Evolutionary conservation across 2,329 filamentous ascomycete genomes (phyloP), one percentile per base, ranked within the genome.

Genomic region (Cytospora schulzeri): DNA sequence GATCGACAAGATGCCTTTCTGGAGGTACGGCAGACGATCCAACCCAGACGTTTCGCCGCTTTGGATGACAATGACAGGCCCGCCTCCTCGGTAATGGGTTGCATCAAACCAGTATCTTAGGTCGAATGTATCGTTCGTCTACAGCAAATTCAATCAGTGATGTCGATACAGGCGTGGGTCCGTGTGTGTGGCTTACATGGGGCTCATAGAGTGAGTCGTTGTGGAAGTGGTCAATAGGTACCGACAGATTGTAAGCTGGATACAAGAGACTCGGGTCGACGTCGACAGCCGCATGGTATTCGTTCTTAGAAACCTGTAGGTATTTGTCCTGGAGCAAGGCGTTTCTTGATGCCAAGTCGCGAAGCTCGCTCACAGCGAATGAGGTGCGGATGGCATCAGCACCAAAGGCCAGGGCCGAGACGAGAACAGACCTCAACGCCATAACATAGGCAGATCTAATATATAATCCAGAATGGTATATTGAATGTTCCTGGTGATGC

Each of bases 21-120:
- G 86, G 12, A 96, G 77, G 72, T 85, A 94, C 0, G 84, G 83
- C 22, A 96, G 78, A 17, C 91, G 83, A 35, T 74, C 85, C n/a
- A 74, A 77, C 11, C 83, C 90, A 65, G 78, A 78, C 0, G 87
- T 89, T 78, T 96, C 92, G 31, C 92, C 92, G 5, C 84, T 84
- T 48, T 88, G 83, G 5, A 96, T 82, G 6, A 96, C 84, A 63
- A 96, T 91, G 56, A 96, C 89, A 0, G 92, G 92, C 0, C 92
- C 92, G 15, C 92, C 92, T 0, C 84, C 78, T 73, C 88, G 83
- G 77, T 96, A 96, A 77, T 91, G 83, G 53, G 83, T 84, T 1
- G 88, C 86, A 72, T 96, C 92, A 70, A 94, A 92, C 89, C 89
- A 96, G 79, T 95, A 96, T 14, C 91, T 85, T 56, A 94, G 79